Evolutionary conservation across 1,284 basidiomycete genomes (phyloP).

Genomic region (Boletus nobilissimus): DNA sequence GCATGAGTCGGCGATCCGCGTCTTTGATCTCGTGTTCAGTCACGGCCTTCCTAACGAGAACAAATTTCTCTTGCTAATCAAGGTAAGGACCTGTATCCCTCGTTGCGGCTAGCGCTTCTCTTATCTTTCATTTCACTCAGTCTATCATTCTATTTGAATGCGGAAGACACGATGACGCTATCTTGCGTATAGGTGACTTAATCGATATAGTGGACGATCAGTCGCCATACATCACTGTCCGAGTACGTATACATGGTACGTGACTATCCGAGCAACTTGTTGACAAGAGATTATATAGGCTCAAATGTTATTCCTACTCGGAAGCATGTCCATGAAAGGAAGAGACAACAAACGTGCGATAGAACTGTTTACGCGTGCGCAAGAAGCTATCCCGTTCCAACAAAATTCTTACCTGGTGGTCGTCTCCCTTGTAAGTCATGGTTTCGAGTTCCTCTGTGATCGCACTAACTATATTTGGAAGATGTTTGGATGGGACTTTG

Average conservation of each 20-base stretch:
- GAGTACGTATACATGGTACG: not conserved
- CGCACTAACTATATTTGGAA: not conserved
- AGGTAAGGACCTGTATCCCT: not conserved
- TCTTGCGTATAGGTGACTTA: constrained; percentile 1
- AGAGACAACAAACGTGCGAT: not conserved
- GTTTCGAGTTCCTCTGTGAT: not conserved
- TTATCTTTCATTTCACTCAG: not conserved
- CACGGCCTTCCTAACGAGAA: not conserved
- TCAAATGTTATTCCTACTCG: not conserved
- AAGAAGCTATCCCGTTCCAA: not conserved
- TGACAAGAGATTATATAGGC: not conserved
- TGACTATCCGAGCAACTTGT: not conserved
- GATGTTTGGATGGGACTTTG: constrained; percentile 24
- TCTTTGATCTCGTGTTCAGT: constrained; percentile 21
- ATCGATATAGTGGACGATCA: not conserved
- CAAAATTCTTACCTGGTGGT: not conserved
- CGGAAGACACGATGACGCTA: constrained; percentile 1
- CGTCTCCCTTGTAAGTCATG: constrained; percentile 13
- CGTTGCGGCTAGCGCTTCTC: not conserved
- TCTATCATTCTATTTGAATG: constrained; percentile 15
- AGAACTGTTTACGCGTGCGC: not conserved
- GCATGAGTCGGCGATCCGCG: not conserved
- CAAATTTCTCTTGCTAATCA: constrained; percentile 20
- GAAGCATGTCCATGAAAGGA: not conserved
- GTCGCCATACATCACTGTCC: not conserved